Evolutionary conservation across 2,329 filamentous ascomycete genomes (phyloP), one percentile per base, ranked within the genome.

Genomic region (Phoma herbarum): DNA sequence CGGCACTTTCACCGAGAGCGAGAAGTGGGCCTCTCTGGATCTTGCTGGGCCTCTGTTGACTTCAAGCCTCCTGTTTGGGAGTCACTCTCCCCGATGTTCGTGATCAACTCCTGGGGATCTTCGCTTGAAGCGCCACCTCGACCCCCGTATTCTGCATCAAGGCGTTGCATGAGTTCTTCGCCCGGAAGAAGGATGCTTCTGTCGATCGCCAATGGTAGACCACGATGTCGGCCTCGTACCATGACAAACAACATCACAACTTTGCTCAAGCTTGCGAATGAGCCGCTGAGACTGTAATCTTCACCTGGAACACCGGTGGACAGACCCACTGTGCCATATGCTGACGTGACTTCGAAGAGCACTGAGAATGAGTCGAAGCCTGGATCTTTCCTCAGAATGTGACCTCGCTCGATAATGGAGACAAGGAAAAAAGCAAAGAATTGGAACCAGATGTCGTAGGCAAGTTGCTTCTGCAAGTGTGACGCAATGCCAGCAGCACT

Each of bases 381-480:
- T 1, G 68, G 68, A 25, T 67, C 60, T 1, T 45, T 80, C 5
- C 71, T 66, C 1, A 81, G 75, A 51, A 85, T 86, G 55, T 86
- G 82, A 5, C 77, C 74, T 1, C 83, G 84, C 71, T 90, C 88
- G 45, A 88, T 85, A 37, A 85, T 82, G 52, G 82, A 81, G 54
- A 90, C 87, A 29, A 86, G 72, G 48, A 89, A 79, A 12, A 88
- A 81, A 2, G 86, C 85, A 0, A 89, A 73, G 3, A 86, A 83
- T 14, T 90, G 84, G 78, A 83, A 86, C 87, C 88, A 90, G 16
- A 90, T 78, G 67, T 90, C 88, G 70, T 90, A 86, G 28, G 86
- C 84, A 2, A 90, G 81, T 71, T 90, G 88, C 6, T 83, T 83
- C n/a, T 85, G 83, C 22, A 89, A 78, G 68, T 90, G 86, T 39